These are phyloP conservation scores for Thermoascus crustaceus DNA, from an alignment of 2,329 filamentous ascomycete species.

Conservation along the genomic window DNA sequence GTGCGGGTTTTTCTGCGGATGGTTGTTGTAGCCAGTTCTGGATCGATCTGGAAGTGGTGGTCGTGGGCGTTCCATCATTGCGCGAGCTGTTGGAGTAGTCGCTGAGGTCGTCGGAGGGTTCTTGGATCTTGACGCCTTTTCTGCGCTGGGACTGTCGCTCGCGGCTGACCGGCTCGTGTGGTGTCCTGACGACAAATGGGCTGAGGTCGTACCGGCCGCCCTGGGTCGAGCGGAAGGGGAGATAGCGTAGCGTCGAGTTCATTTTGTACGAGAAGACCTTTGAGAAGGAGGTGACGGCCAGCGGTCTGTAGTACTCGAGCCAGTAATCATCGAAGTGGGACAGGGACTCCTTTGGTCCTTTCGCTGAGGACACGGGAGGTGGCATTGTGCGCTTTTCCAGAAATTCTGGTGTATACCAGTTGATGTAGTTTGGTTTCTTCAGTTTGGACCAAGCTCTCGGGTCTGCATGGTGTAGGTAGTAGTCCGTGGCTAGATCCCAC, in stretches of 20 bases:
- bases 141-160: constrained; percentile 45
- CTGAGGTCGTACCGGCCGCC: constrained; percentile 74
- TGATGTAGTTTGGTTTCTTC: constrained; percentile 63
- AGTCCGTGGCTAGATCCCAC: constrained; percentile 91
- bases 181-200: constrained; percentile 73
- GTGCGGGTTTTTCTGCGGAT: constrained; percentile 24
- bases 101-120: constrained; percentile 45
- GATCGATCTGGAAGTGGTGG: constrained; percentile 12
- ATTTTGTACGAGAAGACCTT: constrained; percentile 92
- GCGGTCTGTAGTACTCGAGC: constrained; percentile 91
- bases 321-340: constrained; percentile 84
- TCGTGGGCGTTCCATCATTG: no score
- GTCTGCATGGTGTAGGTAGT: constrained; percentile 87
- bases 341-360: constrained; percentile 21
- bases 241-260: constrained; percentile 79
- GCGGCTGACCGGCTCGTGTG: constrained; percentile 46
- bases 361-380: constrained; percentile 23
- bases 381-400: constrained; percentile 58
- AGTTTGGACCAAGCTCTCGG: constrained; percentile 64
- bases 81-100: constrained; percentile 32
- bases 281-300: constrained; percentile 76
- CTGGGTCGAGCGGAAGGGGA: constrained; percentile 60
- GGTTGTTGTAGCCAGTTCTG: constrained; percentile 25
- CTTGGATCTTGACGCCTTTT: constrained; percentile 63
- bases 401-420: constrained; percentile 74